phyloP scores from a whole-genome alignment of 169 alveolate genomes.

The Cryptosporidium parvum region DNA sequence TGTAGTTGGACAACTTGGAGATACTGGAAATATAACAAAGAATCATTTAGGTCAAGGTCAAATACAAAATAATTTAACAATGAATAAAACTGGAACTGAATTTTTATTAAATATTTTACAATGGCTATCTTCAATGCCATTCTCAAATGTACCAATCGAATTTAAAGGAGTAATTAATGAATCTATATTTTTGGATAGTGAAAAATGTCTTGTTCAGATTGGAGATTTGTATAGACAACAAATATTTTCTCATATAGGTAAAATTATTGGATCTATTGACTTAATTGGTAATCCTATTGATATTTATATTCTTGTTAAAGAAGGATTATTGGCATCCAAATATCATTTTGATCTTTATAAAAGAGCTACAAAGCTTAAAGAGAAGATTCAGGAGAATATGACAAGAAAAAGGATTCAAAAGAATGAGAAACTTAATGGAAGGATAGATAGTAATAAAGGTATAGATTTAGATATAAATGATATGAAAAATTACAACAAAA shows the following conservation, averaged over 20 bases:
- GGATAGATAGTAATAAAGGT: neutral
- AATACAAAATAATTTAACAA: slow-evolving; percentile 29
- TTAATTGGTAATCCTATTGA: slow-evolving; percentile 62
- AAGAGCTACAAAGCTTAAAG: slow-evolving; percentile 38
- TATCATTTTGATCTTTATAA: slow-evolving; percentile 45
- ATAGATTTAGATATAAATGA: neutral
- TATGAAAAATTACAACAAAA: neutral
- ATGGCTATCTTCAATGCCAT: slow-evolving; percentile 55
- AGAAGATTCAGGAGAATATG: slow-evolving; percentile 30
- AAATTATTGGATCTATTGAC: slow-evolving; percentile 48
- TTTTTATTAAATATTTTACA: slow-evolving; percentile 38
- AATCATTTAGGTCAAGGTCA: neutral
- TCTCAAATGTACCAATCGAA: slow-evolving; percentile 59
- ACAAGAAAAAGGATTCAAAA: neutral
- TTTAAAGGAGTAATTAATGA: slow-evolving; percentile 55
- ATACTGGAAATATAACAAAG: neutral
- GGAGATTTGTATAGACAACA: slow-evolving; percentile 40
- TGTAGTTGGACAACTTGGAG: neutral
- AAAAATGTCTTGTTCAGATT: slow-evolving; percentile 28
- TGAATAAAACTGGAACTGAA: slow-evolving; percentile 46
- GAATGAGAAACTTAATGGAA: neutral
- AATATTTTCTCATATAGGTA: slow-evolving; percentile 50
- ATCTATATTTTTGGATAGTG: slow-evolving; percentile 50
- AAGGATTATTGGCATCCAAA: slow-evolving; percentile 51
- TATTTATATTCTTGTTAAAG: slow-evolving; percentile 46